These are phyloP conservation scores for Pythium coloratum DNA, from an alignment of 352 stramenopile species.

Conservation along the genomic window DNA sequence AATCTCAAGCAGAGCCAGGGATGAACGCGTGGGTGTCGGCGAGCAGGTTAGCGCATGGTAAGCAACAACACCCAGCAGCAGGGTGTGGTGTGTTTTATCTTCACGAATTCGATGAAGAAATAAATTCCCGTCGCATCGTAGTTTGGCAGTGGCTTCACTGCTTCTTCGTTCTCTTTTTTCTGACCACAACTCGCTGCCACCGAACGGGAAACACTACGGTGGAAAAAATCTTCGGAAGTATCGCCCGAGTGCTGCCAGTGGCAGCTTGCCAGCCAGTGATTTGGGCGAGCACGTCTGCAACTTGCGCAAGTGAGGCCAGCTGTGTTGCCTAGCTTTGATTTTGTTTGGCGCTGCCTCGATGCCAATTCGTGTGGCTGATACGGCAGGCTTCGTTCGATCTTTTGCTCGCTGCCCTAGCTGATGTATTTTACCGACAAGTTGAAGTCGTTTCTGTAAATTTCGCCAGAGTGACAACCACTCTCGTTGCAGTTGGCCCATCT, in stretches of 20 bases:
- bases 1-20: not conserved
- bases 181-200: not conserved
- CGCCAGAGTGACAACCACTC: conserved; percentile 18
- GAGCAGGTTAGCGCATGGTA: not conserved
- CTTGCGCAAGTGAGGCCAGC: conserved; percentile 3
- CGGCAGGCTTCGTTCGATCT: not conserved
- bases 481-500: conserved; percentile 12
- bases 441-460: conserved; percentile 23
- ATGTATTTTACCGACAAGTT: conserved; percentile 22
- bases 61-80: not conserved
- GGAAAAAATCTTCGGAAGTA: conserved; percentile 1
- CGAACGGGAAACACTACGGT: not conserved
- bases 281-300: not conserved
- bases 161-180: conserved; percentile 1
- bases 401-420: not conserved
- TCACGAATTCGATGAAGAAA: not conserved
- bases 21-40: not conserved
- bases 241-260: not conserved
- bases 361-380: not conserved
- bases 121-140: not conserved
- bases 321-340: not conserved
- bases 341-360: not conserved
- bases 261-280: not conserved
- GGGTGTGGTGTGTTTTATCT: not conserved
- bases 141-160: not conserved